Base-by-base conservation (phyloP, 2,329 filamentous ascomycete species). In the Whalleya microplaca region DNA sequence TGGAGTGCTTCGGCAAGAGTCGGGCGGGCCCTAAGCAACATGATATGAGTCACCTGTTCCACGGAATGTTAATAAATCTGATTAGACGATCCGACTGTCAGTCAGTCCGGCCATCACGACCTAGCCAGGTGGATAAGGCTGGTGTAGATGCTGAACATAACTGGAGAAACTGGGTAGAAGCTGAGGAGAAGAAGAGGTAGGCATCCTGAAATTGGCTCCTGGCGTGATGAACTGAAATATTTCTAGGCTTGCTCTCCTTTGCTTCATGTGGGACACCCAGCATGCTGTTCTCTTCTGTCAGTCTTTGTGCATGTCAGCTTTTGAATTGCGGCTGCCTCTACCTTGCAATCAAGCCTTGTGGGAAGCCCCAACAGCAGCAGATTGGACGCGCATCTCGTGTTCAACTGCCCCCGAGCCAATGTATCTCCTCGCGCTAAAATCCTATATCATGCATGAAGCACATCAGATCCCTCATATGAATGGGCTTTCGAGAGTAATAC, bases 261-360 rank as follows among this genome's bases (percentile, higher is more conserved):
- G 84, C 64, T 88, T 88, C 66, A 82, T 87, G 75, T 87, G 84
- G 85, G 85, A 87, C 61, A 85, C 83, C 0, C 84, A 87, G 52
- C 84, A 87, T 57, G 84, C 84, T 0, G 83, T 87, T 0, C 73
- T 87, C 0, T 87, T 87, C 67, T 86, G 83, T n/a, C 84, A 87
- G 64, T 85, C 82, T 3, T 76, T 88, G 0, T 87, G 84, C 69
- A 87, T 87, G 84, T 87, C 83, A 1, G 82, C 84, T 0, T 87
- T 87, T 48, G 84, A 87, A 63, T 75, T 88, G 1, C 78, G 83
- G 0, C 77, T 84, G 0, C 75, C 78, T 1, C 68, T 87, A 2
- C 85, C 84, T 0, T 86, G 82, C 63, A 75, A 78, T 41, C 76
- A 84, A 48, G 67, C 73, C 0, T 63, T 81, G 0, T 88, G 85